Conservation (phyloP, 2,329 filamentous ascomycete genomes). For the Xylariales sp. region DNA sequence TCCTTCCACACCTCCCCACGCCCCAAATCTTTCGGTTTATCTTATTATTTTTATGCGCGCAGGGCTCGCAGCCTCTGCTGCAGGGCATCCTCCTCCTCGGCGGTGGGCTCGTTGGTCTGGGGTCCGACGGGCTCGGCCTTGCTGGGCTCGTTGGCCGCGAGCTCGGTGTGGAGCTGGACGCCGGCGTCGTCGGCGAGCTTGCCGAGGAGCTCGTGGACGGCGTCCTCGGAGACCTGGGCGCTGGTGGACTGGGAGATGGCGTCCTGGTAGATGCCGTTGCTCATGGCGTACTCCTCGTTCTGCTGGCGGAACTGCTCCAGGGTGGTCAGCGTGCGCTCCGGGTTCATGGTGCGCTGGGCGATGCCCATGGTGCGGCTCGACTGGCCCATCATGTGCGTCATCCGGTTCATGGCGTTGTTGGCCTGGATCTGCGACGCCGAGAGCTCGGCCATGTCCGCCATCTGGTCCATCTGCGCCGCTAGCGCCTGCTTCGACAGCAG, state of each 20-base stretch:
- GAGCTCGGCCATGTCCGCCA: constrained; percentile 60
- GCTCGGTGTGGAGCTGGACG: constrained; percentile 74
- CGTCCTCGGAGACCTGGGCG: constrained; percentile 71
- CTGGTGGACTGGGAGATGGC: constrained; percentile 75
- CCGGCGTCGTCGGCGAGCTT: constrained; percentile 87
- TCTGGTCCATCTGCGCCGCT: constrained; percentile 60
- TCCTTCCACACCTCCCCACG: too few relatives aligned
- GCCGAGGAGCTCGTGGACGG: constrained; percentile 79
- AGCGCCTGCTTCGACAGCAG: constrained; percentile 58
- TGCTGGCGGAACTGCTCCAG: constrained; percentile 59
- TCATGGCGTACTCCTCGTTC: constrained; percentile 61
- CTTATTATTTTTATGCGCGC: constrained; percentile 5
- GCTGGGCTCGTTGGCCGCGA: constrained; percentile 53
- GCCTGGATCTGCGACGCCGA: constrained; percentile 58
- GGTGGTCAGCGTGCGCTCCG: constrained; percentile 56
- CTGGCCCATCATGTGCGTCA: constrained; percentile 60
- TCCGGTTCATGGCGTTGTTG: constrained; percentile 62
- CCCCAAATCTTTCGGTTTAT: too few relatives aligned
- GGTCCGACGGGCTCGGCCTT: constrained; percentile 28
- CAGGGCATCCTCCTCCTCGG: constrained; percentile 7
- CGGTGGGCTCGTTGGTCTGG: constrained; percentile 7
- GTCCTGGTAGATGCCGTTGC: constrained; percentile 76
- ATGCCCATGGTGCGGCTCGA: constrained; percentile 54
- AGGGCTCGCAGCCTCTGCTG: constrained; percentile 6
- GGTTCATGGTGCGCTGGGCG: constrained; percentile 55